These are phyloP conservation scores for Alternaria arborescens DNA, from an alignment of 2,329 filamentous ascomycete species.

Conservation along the genomic window DNA sequence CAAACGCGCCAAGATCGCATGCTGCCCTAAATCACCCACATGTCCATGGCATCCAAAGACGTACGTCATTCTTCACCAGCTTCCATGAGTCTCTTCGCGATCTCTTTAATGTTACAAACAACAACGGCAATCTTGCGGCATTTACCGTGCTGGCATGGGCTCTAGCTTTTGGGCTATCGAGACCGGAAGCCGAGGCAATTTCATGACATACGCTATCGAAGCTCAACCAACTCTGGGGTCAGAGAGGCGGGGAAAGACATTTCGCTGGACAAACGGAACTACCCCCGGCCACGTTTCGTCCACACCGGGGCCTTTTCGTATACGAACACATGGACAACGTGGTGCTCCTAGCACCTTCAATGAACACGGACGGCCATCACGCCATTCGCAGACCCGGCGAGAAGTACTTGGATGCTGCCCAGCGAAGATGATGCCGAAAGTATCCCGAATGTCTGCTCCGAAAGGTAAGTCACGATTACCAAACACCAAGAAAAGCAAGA, in stretches of 20 bases:
- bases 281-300: constrained; percentile 3
- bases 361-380: background rate
- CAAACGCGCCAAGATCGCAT: constrained; percentile 10
- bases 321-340: constrained; percentile 15
- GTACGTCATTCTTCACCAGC: constrained; percentile 8
- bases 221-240: constrained; percentile 2
- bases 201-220: constrained; percentile 4
- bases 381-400: background rate
- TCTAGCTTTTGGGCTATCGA: background rate
- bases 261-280: background rate
- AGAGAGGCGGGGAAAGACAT: constrained; percentile 6
- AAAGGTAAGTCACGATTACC: background rate
- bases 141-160: background rate
- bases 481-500: background rate
- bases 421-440: background rate
- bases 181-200: constrained; percentile 5
- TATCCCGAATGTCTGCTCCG: background rate
- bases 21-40: constrained; percentile 1
- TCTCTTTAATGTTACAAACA: background rate
- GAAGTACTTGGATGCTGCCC: background rate
- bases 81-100: background rate
- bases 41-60: background rate
- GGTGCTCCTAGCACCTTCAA: constrained; percentile 8
- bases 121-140: background rate
- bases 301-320: background rate